Base-by-base conservation (phyloP, 805 yeast genomes). In the Zygosaccharomyces pseudorouxii region DNA sequence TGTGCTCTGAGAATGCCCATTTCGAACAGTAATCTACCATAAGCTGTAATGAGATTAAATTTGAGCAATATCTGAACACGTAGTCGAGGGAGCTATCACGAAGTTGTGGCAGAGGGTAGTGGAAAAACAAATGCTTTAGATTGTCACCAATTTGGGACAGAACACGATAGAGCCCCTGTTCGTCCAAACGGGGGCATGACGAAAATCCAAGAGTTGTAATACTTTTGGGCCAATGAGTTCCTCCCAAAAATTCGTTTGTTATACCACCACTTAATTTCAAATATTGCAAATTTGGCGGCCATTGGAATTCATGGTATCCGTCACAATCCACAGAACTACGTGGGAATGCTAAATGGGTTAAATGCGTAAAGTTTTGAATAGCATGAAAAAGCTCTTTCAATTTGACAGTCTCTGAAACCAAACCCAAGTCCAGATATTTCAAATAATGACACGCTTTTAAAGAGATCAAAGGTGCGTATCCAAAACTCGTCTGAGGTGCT, bases 401-500 rank as follows among this genome's bases (percentile, higher is more conserved):
- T 55, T 89, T 90, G 5, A 93, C 86, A 0, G 95, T 87, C 67
- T 90, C 98, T 3, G 96, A 86, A 2, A 92, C 97, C 20, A 89
- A 71, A 10, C 96, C 79, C 51, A 92, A 68, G 63, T 92, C 97
- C 31, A 92, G 70, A 1, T 80, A 77, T 53, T 73, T 73, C 48
- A 92, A 69, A 25, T 76, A 73, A 19, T 70, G 70, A 64, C 99
- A 93, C 38, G 82, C 72, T 49, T 86, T 77, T 39, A 93, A 72
- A 44, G 95, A 82, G n/a, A 88, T 77, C 55, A 92, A 69, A 1
- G 98, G 97, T 1, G 95, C 86, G 43, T 82, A 77, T 0, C 99
- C 99, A 71, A 93, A 92, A 69, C 95, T 85, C 28, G 97, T 84
- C 63, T 92, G 98, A 3, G 98, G 96, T 0, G 98, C 97, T 6